Evolutionary conservation across 805 yeast species (phyloP), one percentile per base, ranked within the genome.

Genomic region (Lachancea cidri): DNA sequence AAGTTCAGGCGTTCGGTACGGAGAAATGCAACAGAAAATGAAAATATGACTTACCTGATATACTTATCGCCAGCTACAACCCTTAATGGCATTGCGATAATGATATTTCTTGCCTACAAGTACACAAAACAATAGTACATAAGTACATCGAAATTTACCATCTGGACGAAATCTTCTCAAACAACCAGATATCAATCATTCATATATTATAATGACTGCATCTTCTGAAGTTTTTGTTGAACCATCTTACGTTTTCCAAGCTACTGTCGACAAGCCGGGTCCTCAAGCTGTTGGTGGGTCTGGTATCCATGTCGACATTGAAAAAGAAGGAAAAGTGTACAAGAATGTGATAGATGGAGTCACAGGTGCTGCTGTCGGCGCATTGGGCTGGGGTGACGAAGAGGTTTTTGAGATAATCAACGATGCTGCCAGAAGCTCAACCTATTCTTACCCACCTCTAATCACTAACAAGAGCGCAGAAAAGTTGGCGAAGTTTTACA

Each of bases 321-420:
- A 65, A 45, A 73, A 71, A 20, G 54, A 61, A 27, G 70, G 72
- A 16, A 68, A 67, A 35, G 61, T 62, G 32, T 51, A 55, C 34
- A 52, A 44, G 11, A 53, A 54, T n/a, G 46, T 68, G 14, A 48
- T 70, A 36, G 77, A 72, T 54, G 76, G 67, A 18, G 57, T 61
- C 49, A 69, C 74, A n/a, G 77, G 77, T 47, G 78, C 77, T n/a
- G 77, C 78, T 14, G 78, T 73, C 29, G 72, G 70, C 17, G 66
- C 74, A 3, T 49, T 72, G 13, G 77, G 77, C 19, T 71, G 71
- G 52, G 62, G 62, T 36, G 73, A 70, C 46, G 57, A 57, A 30
- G 63, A 58, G 11, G 54, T 54, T 11, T 39, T 37, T 9, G 69
- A 65, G 25, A 63, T 71, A 38, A 53, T 65, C 29, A 55, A 56